A percentile compares a stretch with the other conserved stretches of the same genome.
Conservation (phyloP, 2,329 filamentous ascomycete genomes). For the Phyllosticta citribraziliensis region DNA sequence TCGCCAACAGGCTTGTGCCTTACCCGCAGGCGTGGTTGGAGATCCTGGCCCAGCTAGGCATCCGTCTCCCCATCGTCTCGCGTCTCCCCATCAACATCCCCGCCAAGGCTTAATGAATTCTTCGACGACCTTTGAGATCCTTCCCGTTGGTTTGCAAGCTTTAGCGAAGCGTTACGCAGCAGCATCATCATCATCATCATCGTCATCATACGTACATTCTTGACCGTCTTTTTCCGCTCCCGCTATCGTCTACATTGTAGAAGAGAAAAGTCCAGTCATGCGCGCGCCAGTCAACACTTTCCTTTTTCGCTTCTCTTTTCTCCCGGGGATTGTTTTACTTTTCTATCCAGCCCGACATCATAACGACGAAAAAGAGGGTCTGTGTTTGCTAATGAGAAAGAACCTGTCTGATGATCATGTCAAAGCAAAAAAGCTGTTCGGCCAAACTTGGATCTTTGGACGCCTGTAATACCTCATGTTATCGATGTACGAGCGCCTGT, state of each 20-base stretch:
- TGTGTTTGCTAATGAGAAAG: background rate
- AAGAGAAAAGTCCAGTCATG: background rate
- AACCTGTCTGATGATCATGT: background rate
- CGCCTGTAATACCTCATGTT: background rate
- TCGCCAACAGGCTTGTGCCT: constrained; percentile 7
- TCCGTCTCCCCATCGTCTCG: constrained; percentile 1
- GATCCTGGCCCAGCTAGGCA: background rate
- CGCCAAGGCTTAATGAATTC: background rate
- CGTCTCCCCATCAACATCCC: constrained; percentile 2
- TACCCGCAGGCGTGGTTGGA: constrained; percentile 1
- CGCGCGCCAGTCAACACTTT: too few species aligned
- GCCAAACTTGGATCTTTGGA: background rate
- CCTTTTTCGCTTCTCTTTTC: background rate
- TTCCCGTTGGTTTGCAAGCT: background rate
- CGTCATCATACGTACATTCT: background rate
- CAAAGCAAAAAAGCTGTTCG: background rate
- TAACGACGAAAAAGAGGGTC: background rate
- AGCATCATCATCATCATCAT: too few species aligned
- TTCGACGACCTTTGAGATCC: background rate
- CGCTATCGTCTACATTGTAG: background rate
- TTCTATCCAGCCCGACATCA: too few species aligned
- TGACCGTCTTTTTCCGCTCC: background rate
- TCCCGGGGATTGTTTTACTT: too few species aligned
- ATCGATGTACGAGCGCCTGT: background rate
- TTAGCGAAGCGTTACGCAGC: background rate